These are phyloP conservation scores for Mytilinidion resinicola DNA, from an alignment of 495 filamentous ascomycete species.

Conservation along the genomic window DNA sequence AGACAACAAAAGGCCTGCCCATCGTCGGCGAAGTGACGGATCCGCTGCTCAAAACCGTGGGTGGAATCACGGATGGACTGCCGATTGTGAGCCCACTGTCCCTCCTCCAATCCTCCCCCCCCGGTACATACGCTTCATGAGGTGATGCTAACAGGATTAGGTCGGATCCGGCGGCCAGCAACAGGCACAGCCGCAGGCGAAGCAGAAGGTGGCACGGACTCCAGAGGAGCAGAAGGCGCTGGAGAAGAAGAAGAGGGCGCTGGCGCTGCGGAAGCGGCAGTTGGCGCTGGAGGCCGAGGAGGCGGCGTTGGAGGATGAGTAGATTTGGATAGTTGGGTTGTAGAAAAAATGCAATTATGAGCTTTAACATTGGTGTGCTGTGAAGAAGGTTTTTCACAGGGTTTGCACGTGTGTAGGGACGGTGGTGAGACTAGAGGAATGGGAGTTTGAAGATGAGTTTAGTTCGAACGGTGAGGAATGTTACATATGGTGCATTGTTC, in stretches of 20 bases:
- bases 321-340: too few species aligned
- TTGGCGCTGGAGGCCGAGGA: slow-evolving; percentile 17
- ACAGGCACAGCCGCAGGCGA: not conserved
- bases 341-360: too few species aligned
- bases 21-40: slow-evolving; percentile 12
- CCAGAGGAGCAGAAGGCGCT: slow-evolving; percentile 5
- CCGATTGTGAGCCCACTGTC: slow-evolving; percentile 18
- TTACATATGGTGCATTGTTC: too few species aligned
- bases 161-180: slow-evolving; percentile 5
- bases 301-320: slow-evolving; percentile 7
- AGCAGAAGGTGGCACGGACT: not conserved
- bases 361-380: too few species aligned
- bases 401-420: too few species aligned
- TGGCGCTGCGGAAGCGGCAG: slow-evolving; percentile 14
- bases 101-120: not conserved
- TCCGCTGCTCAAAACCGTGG: slow-evolving; percentile 7
- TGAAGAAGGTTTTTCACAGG: too few species aligned
- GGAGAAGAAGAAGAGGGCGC: slow-evolving; percentile 13
- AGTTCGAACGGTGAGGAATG: too few species aligned
- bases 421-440: too few species aligned
- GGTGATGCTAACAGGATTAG: not conserved
- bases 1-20: slow-evolving; percentile 15
- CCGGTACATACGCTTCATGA: too few species aligned
- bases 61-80: slow-evolving; percentile 11
- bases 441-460: too few species aligned